Percentiles rank a stretch among this genome's conserved stretches.
Conservation (phyloP, 768 basidiomycete species). For the Phaeolepiota aurea region DNA sequence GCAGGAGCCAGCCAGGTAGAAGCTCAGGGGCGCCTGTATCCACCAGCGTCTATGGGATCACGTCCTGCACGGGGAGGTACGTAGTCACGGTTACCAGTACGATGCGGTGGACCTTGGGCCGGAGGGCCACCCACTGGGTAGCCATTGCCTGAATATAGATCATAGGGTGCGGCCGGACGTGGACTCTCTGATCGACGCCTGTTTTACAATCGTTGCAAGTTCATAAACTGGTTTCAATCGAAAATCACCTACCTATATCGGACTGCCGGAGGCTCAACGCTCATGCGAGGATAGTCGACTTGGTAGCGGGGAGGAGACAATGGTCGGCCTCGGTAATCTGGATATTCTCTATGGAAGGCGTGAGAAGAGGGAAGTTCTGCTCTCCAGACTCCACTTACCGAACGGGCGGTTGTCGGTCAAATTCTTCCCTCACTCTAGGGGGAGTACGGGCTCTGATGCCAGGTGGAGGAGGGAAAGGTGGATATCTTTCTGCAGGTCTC, state of each 20-base stretch:
- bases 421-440: conserved; percentile 55
- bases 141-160: conserved; percentile 44
- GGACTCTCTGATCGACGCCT: conserved; percentile 75
- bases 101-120: conserved; percentile 18
- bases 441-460: conserved; percentile 52
- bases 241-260: conserved; percentile 33
- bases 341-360: conserved; percentile 39
- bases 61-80: conserved; percentile 36
- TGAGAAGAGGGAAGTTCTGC: neutral
- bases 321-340: conserved; percentile 48
- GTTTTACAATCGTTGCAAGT: conserved; percentile 3
- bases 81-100: conserved; percentile 35
- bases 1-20: neutral
- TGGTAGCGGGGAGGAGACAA: conserved; percentile 43
- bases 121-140: conserved; percentile 34
- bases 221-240: conserved; percentile 1
- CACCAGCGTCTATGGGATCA: conserved; percentile 30
- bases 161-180: conserved; percentile 41
- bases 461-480: conserved; percentile 37
- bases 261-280: conserved; percentile 31
- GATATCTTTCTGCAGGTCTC: conserved; percentile 43
- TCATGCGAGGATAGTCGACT: conserved; percentile 43
- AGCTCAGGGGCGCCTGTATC: conserved; percentile 31
- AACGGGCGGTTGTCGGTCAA: conserved; percentile 44
- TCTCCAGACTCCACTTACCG: conserved; percentile 36